Conservation (phyloP, 768 basidiomycete genomes). For the Antrodiella citrinella region DNA sequence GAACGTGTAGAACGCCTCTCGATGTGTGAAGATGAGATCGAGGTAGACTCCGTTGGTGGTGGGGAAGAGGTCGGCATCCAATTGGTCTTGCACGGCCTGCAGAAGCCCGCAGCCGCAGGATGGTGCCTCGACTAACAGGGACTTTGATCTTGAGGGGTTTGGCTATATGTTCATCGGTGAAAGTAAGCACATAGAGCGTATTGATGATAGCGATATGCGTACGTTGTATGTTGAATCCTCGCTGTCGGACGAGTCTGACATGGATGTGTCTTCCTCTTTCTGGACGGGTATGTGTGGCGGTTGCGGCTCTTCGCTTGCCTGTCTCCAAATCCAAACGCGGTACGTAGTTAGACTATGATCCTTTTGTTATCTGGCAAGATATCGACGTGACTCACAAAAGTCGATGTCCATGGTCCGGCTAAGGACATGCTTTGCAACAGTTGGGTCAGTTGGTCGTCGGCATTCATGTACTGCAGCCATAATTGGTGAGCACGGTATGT, state of each 20-base stretch:
- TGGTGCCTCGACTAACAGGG: conserved; percentile 12
- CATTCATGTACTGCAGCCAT: conserved; percentile 9
- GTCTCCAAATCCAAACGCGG: conserved; percentile 13
- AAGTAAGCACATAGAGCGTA: not conserved
- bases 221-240: conserved; percentile 21
- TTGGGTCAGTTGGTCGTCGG: conserved; percentile 18
- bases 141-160: conserved; percentile 10
- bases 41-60: conserved; percentile 72
- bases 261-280: conserved; percentile 14
- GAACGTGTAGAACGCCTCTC: conserved; percentile 54
- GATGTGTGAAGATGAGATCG: conserved; percentile 72
- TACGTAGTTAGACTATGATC: not conserved
- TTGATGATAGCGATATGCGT: conserved; percentile 7
- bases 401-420: conserved; percentile 9
- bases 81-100: conserved; percentile 19
- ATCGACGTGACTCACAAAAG: conserved; percentile 17
- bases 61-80: conserved; percentile 24
- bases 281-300: conserved; percentile 7
- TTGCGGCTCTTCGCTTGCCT: conserved; percentile 16
- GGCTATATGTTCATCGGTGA: not conserved
- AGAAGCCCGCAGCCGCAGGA: conserved; percentile 26
- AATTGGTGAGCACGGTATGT: not conserved
- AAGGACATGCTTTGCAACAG: conserved; percentile 17
- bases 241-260: conserved; percentile 20
- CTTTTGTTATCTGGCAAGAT: too few relatives aligned